Base-by-base conservation (phyloP, 2,329 filamentous ascomycete species). In the Mollisiaceae sp. region DNA sequence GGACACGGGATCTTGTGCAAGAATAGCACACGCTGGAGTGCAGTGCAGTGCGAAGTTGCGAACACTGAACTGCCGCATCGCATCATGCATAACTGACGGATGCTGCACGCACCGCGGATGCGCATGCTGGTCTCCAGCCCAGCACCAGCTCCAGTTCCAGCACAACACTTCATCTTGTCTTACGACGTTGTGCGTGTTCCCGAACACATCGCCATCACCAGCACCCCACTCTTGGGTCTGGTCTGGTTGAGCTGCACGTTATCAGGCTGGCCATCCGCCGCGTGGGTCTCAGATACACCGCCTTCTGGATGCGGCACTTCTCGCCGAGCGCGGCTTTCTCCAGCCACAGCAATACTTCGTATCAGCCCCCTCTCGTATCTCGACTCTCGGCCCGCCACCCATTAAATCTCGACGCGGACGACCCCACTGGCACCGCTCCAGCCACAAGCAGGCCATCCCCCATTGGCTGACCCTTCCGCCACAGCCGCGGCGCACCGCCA, bases 401-500 rank as follows among this genome's bases (percentile, higher is more conserved):
- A 50, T 32, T 32, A 3, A 3, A 50, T 50, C 8, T 50, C n/a
- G 45, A 50, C 2, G 50, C 12, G 15, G 50, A 35, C 18, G 50
- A 27, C 32, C 24, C 8, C n/a, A 50, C 15, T 18, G 15, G 41
- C 15, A 41, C 38, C 38, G 9, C 41, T 9, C 8, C 8, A 24
- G 45, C 45, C 45, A 22, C 20, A 50, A n/a, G 20, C n/a, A 14
- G 11, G 45, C 45, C 8, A 22, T 20, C n/a, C 22, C 1, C 27
- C 22, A 54, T 54, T 54, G 50, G 50, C 1, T 35, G 50, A 18
- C 5, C 6, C 4, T 1, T 12, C 24, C 50, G 50, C 50, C 50
- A 54, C 50, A 32, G 50, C 18, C 24, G 24, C 50, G 11, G 1
- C 20, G 55, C 55, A 57, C 55, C 32, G 55, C 63, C 59, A 65